Conservation (phyloP, 176 grass and related monocot genomes). For the Oryza nivara region DNA sequence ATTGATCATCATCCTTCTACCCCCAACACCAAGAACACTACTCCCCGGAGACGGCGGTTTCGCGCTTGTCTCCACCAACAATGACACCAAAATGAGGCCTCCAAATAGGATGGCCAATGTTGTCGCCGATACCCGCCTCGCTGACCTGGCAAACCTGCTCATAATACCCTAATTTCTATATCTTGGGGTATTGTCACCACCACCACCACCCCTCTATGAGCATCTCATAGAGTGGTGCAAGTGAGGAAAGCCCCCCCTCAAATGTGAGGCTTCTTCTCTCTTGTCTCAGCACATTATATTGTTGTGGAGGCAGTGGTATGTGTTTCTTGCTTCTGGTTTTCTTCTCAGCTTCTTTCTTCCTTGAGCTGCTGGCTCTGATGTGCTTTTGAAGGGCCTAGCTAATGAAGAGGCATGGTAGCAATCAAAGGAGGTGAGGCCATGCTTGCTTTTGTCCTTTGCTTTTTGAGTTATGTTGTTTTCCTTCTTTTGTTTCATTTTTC, state of each 20-base stretch:
- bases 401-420: slow-evolving; percentile 22
- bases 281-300: slow-evolving; percentile 25
- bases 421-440: slow-evolving; percentile 37
- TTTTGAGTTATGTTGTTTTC: slow-evolving; percentile 38
- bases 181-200: background rate
- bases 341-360: slow-evolving; percentile 17
- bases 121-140: slow-evolving; percentile 9
- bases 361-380: slow-evolving; percentile 37
- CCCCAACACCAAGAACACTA: slow-evolving; percentile 1
- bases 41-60: background rate
- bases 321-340: slow-evolving; percentile 26
- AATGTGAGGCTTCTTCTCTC: slow-evolving; percentile 15
- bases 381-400: slow-evolving; percentile 42
- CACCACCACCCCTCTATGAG: slow-evolving; percentile 11
- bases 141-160: slow-evolving; percentile 16
- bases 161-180: slow-evolving; percentile 22
- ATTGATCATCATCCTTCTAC: slow-evolving; percentile 28
- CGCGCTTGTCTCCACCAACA: slow-evolving; percentile 10
- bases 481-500: background rate
- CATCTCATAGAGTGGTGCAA: slow-evolving; percentile 40
- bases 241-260: background rate
- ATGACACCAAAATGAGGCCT: slow-evolving; percentile 46
- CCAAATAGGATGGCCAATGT: slow-evolving; percentile 48
- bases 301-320: slow-evolving; percentile 32
- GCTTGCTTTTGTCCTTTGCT: slow-evolving; percentile 39